These are phyloP conservation scores for Diaporthe longicolla DNA, from an alignment of 2,329 filamentous ascomycete species.

Conservation along the genomic window DNA sequence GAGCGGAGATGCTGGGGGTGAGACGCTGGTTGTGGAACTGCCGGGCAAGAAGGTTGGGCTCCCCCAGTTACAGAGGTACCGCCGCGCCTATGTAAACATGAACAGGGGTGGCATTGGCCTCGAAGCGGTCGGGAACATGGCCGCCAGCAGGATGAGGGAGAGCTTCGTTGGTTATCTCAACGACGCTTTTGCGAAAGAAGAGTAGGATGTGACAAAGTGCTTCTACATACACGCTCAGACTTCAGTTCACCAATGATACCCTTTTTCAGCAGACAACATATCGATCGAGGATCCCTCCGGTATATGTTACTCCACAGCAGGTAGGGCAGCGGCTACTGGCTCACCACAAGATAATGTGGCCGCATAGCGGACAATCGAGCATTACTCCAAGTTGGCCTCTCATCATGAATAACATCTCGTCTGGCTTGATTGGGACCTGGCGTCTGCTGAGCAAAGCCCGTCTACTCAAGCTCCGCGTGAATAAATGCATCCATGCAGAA, in stretches of 20 bases:
- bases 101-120: conserved; percentile 78
- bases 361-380: background rate
- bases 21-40: conserved; percentile 73
- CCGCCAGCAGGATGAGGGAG: conserved; percentile 69
- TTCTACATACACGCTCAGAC: conserved; percentile 8
- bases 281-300: background rate
- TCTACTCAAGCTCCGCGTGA: background rate
- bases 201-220: conserved; percentile 50
- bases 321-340: background rate
- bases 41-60: conserved; percentile 77
- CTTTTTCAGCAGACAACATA: conserved; percentile 8
- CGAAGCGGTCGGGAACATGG: conserved; percentile 68
- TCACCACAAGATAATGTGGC: background rate
- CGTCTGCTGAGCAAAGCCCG: no score
- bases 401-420: background rate
- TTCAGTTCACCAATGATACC: conserved; percentile 39
- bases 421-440: background rate
- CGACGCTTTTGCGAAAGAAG: conserved; percentile 73
- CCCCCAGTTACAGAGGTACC: conserved; percentile 82
- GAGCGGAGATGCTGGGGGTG: conserved; percentile 48
- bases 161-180: conserved; percentile 78
- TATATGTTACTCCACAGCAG: background rate
- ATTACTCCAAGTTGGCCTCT: background rate
- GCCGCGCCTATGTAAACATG: conserved; percentile 82
- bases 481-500: background rate